Percentiles rank a stretch among this genome's conserved stretches.
Evolutionary conservation across 2,329 filamentous ascomycete species (phyloP).

Genomic region (Chaetomium globosum): DNA sequence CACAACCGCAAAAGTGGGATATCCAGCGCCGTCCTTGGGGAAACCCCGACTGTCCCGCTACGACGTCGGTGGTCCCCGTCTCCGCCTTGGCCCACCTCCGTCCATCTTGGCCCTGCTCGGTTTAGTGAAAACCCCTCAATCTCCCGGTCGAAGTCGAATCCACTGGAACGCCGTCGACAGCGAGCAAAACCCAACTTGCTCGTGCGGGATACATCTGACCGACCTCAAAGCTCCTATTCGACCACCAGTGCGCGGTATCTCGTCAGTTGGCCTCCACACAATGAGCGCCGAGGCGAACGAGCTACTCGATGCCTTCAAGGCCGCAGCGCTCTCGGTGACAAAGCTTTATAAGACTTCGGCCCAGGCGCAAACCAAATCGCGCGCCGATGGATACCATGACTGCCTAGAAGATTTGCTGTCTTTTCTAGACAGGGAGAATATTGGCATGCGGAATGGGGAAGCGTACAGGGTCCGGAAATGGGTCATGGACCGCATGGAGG

Average conservation of each 20-base stretch:
- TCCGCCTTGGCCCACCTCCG: constrained; percentile 27
- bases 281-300: constrained; percentile 55
- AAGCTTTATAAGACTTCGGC: constrained; percentile 94
- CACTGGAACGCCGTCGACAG: constrained; percentile 7
- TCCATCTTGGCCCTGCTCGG: constrained; percentile 23
- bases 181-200: background rate
- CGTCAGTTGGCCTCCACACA: constrained; percentile 29
- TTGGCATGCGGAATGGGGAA: constrained; percentile 79
- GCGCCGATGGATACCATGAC: constrained; percentile 86
- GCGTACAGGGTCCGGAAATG: constrained; percentile 64
- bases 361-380: constrained; percentile 72
- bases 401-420: constrained; percentile 86
- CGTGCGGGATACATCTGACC: background rate
- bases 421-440: constrained; percentile 79
- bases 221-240: background rate
- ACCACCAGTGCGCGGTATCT: background rate
- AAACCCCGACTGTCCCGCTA: background rate
- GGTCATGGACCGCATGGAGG: constrained; percentile 70
- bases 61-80: constrained; percentile 17
- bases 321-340: constrained; percentile 89
- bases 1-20: background rate
- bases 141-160: constrained; percentile 13
- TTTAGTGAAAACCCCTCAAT: constrained; percentile 33
- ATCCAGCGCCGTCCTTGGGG: background rate
- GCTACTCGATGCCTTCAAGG: constrained; percentile 86